Evolutionary conservation across 2,329 filamentous ascomycete genomes (phyloP).

Genomic region (Dissoconium aciculare): DNA sequence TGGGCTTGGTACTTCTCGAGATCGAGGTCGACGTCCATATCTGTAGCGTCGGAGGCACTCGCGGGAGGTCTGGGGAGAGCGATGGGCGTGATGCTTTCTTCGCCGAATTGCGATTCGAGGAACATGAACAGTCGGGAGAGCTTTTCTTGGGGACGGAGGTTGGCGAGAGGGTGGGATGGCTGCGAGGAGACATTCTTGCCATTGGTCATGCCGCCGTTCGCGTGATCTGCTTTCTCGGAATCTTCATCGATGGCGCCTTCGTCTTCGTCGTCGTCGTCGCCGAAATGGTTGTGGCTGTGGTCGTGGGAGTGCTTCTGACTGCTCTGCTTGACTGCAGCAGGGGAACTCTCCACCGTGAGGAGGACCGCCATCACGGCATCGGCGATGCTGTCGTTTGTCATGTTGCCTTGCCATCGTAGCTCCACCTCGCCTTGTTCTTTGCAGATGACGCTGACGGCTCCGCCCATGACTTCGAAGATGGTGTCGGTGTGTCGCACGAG

Average conservation of each 20-base stretch:
- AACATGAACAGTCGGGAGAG: conserved; percentile 84
- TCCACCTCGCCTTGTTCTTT: conserved; percentile 57
- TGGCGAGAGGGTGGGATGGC: conserved; percentile 54
- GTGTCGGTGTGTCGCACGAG: conserved; percentile 37
- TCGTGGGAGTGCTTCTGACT: conserved; percentile 35
- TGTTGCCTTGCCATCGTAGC: conserved; percentile 94
- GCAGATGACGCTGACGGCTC: conserved; percentile 58
- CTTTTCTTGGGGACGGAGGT: conserved; percentile 57
- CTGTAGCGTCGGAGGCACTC: conserved; percentile 10
- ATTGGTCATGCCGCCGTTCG: conserved; percentile 1
- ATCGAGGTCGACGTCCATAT: conserved; percentile 28
- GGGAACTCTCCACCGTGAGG: conserved; percentile 81
- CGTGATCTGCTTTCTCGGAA: conserved; percentile 4
- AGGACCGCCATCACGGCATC: conserved; percentile 90
- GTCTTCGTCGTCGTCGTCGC: conserved; percentile 3
- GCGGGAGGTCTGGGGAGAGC: conserved; percentile 43
- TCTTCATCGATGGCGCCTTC: too few relatives aligned
- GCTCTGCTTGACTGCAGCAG: conserved; percentile 82
- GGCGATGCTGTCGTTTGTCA: conserved; percentile 95
- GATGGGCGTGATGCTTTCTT: conserved; percentile 66
- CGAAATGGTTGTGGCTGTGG: conserved; percentile 14
- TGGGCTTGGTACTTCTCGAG: conserved; percentile 42
- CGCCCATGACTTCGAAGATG: conserved; percentile 65
- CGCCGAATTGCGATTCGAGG: conserved; percentile 89
- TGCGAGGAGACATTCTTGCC: conserved; percentile 4